Conservation (phyloP, 228 moss, liverwort and hornwort species). For the Sphagnum fallax region DNA sequence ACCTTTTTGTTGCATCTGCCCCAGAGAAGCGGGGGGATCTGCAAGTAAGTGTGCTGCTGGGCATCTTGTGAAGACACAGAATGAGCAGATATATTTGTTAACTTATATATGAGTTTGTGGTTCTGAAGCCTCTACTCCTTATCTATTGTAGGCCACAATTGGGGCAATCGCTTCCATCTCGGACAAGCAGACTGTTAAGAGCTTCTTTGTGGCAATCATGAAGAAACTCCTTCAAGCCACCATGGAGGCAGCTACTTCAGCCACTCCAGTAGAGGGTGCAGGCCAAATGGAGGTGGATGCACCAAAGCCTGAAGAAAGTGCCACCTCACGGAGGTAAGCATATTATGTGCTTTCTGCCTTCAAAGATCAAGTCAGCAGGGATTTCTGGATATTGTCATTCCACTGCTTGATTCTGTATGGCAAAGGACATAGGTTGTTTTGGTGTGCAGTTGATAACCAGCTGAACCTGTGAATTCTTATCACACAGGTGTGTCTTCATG, state of each 20-base stretch:
- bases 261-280: constrained; percentile 30
- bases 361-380: too few relatives aligned
- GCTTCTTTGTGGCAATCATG: constrained; percentile 85
- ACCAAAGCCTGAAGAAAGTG: constrained; percentile 63
- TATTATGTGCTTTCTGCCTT: too few relatives aligned
- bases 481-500: constrained; percentile 78
- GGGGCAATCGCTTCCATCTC: constrained; percentile 81
- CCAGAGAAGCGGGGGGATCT: constrained; percentile 87
- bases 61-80: not conserved
- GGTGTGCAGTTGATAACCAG: too few relatives aligned
- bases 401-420: too few relatives aligned
- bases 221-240: constrained; percentile 90
- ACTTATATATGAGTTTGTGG: too few relatives aligned
- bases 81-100: too few relatives aligned
- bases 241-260: constrained; percentile 56
- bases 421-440: too few relatives aligned
- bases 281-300: constrained; percentile 77
- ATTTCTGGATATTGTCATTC: too few relatives aligned
- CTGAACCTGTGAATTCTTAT: not conserved
- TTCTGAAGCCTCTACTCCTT: too few relatives aligned
- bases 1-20: constrained; percentile 64
- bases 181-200: constrained; percentile 69
- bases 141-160: constrained; percentile 48
- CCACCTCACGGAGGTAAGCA: constrained; percentile 50
- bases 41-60: constrained; percentile 34